Base-by-base conservation (phyloP, 176 grass and related monocot genomes). In the Lolium rigidum region DNA sequence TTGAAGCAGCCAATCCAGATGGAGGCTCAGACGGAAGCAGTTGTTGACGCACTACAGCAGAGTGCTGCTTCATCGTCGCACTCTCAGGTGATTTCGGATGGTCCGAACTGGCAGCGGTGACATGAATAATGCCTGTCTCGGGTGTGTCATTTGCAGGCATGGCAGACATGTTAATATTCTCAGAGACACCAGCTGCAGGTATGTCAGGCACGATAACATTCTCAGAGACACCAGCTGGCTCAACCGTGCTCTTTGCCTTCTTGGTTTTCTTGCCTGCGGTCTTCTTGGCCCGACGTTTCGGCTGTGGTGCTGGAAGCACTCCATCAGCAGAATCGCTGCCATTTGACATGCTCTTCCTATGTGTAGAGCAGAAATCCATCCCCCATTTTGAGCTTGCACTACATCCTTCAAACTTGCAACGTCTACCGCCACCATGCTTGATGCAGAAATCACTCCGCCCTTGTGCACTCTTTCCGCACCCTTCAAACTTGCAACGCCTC, bases 401-500 rank as follows among this genome's bases (percentile, higher is more conserved):
- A 48, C 87, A 88, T 14, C 87, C 87, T 51, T 79, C 13, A 38
- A 79, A 84, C 81, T 84, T 84, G 70, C 88, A 89, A 20, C 88
- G 78, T 10, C 71, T 81, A 39, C 88, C 88, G 0, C 88, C 88
- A 50, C 88, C 88, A 85, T 89, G 88, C 11, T 80, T 85, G 20
- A 85, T 89, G 21, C 88, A 89, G 70, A 50, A 73, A 41, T 89
- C 83, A 48, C 68, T 89, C 57, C 83, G 48, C 9, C 88, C 88
- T 75, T 89, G 88, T 52, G 88, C 88, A 50, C 88, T 89, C 59
- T 89, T 89, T 31, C 70, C 70, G 3, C 88, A 89, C 74, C 58
- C 83, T 89, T 85, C 88, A 59, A 70, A 85, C 61, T 85, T 89
- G 25, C 88, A 89, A 13, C 88, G 88, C 70, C 77, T 89, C 4